A percentile compares a stretch with the other conserved stretches of the same genome.
These are phyloP conservation scores for Trichaptum fuscoviolaceum DNA, from an alignment of 768 basidiomycete species.

Conservation along the genomic window DNA sequence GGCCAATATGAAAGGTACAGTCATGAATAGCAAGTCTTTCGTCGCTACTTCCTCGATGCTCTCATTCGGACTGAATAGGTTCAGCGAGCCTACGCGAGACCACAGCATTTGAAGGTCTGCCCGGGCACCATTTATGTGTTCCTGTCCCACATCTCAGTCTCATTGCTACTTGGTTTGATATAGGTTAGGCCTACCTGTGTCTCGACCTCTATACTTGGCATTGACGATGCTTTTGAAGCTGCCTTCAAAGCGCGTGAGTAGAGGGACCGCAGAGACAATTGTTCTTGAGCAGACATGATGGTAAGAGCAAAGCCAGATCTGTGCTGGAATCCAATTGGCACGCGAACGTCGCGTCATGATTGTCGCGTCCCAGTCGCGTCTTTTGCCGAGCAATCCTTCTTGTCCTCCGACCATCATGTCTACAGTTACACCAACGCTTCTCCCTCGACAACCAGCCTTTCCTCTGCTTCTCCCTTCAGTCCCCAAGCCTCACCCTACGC, in stretches of 20 bases:
- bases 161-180: conserved; percentile 8
- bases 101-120: conserved; percentile 50
- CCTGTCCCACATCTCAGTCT: conserved; percentile 33
- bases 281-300: conserved; percentile 1
- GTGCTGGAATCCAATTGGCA: not conserved
- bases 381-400: not conserved
- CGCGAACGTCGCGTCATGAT: not conserved
- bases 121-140: conserved; percentile 50
- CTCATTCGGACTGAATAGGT: conserved; percentile 83
- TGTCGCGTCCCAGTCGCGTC: not conserved
- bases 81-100: conserved; percentile 51
- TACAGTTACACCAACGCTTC: conserved; percentile 63
- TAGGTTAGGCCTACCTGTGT: conserved; percentile 35
- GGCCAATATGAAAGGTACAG: conserved; percentile 62
- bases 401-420: conserved; percentile 30
- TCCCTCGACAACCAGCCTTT: conserved; percentile 57
- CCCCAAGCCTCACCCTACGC: conserved; percentile 61
- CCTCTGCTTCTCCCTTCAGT: conserved; percentile 62
- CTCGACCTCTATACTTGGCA: conserved; percentile 37
- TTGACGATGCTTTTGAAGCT: conserved; percentile 31
- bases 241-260: conserved; percentile 36
- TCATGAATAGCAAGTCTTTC: conserved; percentile 66
- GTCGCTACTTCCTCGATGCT: conserved; percentile 78
- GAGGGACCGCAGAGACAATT: conserved; percentile 29
- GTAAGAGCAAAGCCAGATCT: not conserved